Percentiles rank a stretch among this genome's conserved stretches.
phyloP scores from a whole-genome alignment of 2,329 filamentous ascomycete species.

The Ophiocordyceps unilateralis region DNA sequence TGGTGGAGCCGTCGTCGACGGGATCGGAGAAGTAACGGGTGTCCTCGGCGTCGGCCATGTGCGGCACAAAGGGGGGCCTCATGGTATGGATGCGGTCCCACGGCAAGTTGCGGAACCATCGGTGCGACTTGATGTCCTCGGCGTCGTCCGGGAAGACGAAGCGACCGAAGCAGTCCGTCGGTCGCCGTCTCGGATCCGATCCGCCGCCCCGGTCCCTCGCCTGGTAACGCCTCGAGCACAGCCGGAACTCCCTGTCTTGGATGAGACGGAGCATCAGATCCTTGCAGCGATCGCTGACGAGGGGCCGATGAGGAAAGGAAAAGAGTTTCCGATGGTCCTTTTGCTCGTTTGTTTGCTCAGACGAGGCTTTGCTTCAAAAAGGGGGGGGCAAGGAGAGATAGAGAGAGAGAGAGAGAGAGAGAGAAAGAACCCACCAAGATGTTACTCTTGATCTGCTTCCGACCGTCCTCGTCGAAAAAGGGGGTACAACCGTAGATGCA shows the following conservation, averaged over 20 bases:
- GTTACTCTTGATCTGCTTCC: constrained; percentile 70
- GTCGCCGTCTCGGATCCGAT: constrained; percentile 5
- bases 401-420: not conserved
- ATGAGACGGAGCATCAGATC: constrained; percentile 60
- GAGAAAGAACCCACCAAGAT: constrained; percentile 44
- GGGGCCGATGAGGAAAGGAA: constrained; percentile 47
- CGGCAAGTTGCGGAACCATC: constrained; percentile 64
- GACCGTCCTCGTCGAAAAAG: constrained; percentile 62
- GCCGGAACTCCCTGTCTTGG: constrained; percentile 54
- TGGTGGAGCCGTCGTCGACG: constrained; percentile 12
- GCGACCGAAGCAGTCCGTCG: constrained; percentile 18
- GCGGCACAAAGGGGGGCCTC: constrained; percentile 64
- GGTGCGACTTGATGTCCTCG: constrained; percentile 75
- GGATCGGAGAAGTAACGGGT: constrained; percentile 79
- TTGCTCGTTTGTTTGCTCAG: too few species aligned
- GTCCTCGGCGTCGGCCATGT: constrained; percentile 49
- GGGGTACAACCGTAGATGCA: constrained; percentile 86
- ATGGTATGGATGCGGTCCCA: constrained; percentile 62
- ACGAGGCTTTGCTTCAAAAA: too few species aligned
- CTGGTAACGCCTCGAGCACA: constrained; percentile 62
- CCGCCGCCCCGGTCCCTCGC: constrained; percentile 39
- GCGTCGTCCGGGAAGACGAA: constrained; percentile 75
- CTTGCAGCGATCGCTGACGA: constrained; percentile 53
- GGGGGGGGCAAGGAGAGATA: not conserved
- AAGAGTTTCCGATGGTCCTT: constrained; percentile 56